Base-by-base conservation (phyloP, 306 rosid species). In the Vigna trinervia region DNA sequence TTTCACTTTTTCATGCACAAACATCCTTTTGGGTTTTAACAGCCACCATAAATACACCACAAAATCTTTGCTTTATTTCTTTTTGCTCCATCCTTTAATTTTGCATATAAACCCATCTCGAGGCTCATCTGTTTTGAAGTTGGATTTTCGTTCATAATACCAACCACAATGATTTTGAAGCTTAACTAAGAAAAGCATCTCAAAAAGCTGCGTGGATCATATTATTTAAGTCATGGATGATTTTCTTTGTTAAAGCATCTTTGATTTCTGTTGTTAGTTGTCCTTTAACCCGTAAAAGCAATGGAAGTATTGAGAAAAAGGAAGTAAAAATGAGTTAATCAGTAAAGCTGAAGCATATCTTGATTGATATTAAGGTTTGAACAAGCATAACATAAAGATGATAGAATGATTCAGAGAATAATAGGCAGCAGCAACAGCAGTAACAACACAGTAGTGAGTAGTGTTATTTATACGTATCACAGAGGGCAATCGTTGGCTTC, bases 401-500 rank as follows among this genome's bases (percentile, higher is more conserved):
- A 45, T 11, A 10, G 50, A 45, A 45, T 45, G 50, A 41, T 41
- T 41, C 5, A 12, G 10, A 14, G 5, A 46, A 28, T 26, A 19
- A 28, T 43, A 22, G 28, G 30, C 45, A 58, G 39, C 23, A 73
- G 28, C 19, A 74, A 12, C 41, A n/a, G 12, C 30, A 28, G 30
- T 2, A 28, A 45, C 6, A 74, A 61, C 60, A 46, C 11, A 30
- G 5, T 4, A 8, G 22, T 15, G 6, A 13, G 12, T 51, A 15
- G 10, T 51, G 14, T 41, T 9, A 9, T 41, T 41, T 41, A 41
- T 41, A 41, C 46, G 46, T 41, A 4, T 76, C 78, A 73, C 58
- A 78, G 80, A 12, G 46, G 66, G 43, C 46, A 48, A 45, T 71
- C 12, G 2, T 36, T 68, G 64, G 30, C 30, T 62, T 52, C 50